Base-by-base conservation (phyloP, 345 rosid species). In the Acer negundo region DNA sequence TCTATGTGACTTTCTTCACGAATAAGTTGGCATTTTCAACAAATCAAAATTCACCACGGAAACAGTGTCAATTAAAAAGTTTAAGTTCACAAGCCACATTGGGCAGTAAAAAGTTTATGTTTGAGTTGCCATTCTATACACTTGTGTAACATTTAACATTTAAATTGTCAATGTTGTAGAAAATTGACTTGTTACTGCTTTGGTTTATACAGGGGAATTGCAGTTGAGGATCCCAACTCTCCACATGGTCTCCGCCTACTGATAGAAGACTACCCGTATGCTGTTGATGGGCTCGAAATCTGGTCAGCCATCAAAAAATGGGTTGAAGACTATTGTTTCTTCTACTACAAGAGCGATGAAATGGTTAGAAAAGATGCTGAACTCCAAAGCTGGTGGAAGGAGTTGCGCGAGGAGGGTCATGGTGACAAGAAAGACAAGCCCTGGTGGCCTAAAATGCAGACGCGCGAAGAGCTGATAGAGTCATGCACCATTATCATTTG, bases 321-420 rank as follows among this genome's bases (percentile, higher is more conserved):
- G 97, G 97, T 93, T 1, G 73, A 47, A 59, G 89, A 90, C 71
- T 93, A 87, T 81, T 85, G 87, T 70, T 28, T 68, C 19, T 75
- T 85, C 79, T 91, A 86, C 78, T 93, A 93, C 87, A 79, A 87
- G 78, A 79, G 78, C 0, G 87, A 90, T 38, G 85, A 84, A 63
- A 78, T 74, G 79, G 85, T 92, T 26, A 76, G 77, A 71, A 61
- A 17, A 9, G 97, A 90, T 73, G 58, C 62, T 0, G 94, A 92
- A 70, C 94, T 92, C 67, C 90, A 90, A 82, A 80, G 84, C 3
- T 90, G 90, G 94, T 92, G 94, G 97, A 86, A 82, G 23, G 92
- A 90, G 63, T 74, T 89, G 19, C 80, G 86, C 9, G 91, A 90
- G 72, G 84, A 78, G 63, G 97, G 97, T 24, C 93, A 90, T 6